Conservation (phyloP, 1,139 yeast species). For the Candida tropicalis region DNA sequence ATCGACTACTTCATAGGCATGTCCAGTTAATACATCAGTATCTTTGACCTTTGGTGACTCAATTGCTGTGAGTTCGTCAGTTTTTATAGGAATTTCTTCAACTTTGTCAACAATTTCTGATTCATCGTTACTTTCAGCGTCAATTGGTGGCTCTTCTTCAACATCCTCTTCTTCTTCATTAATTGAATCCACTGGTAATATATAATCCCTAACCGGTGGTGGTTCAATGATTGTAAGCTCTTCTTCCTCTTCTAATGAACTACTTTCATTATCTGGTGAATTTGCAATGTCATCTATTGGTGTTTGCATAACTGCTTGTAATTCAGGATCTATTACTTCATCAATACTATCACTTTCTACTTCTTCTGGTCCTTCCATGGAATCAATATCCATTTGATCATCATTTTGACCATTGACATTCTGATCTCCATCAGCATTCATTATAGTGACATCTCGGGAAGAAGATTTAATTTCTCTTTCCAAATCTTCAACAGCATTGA, state of each 20-base stretch:
- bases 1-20: too few species aligned
- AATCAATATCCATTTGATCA: neutral
- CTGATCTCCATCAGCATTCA: neutral
- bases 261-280: slow-evolving; percentile 2
- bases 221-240: slow-evolving; percentile 10
- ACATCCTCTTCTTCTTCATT: slow-evolving; percentile 7
- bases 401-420: neutral
- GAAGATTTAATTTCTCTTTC: slow-evolving; percentile 21
- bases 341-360: slow-evolving; percentile 11
- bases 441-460: neutral
- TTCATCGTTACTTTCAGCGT: neutral
- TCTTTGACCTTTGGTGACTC: too few species aligned
- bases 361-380: slow-evolving; percentile 3
- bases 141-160: neutral
- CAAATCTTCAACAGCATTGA: slow-evolving; percentile 34
- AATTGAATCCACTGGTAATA: slow-evolving; percentile 1
- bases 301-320: neutral
- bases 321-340: slow-evolving; percentile 11
- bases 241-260: slow-evolving; percentile 3
- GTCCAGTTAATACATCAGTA: too few species aligned
- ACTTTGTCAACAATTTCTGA: neutral
- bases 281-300: slow-evolving; percentile 10
- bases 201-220: slow-evolving; percentile 2
- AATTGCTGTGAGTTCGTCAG: too few species aligned
- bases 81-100: too few species aligned